A percentile compares a stretch with the other conserved stretches of the same genome.
Conservation (phyloP, 495 filamentous ascomycete genomes). For the Hyaloscypha variabilis region DNA sequence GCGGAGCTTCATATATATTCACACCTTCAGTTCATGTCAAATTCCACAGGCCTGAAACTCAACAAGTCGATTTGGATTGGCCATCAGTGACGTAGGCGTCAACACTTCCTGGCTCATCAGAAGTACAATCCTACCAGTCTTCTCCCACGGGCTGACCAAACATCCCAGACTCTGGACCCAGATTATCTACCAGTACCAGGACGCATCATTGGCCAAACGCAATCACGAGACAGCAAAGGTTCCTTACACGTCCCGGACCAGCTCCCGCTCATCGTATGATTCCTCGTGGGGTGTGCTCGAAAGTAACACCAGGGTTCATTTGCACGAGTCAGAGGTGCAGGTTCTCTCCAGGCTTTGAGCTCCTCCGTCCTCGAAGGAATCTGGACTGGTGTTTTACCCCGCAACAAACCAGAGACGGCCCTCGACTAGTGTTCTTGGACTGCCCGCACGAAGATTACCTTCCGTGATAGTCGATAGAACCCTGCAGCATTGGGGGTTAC, state of each 20-base stretch:
- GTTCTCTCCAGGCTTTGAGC: background rate
- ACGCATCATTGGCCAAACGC: constrained; percentile 10
- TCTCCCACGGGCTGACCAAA: background rate
- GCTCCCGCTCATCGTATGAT: constrained; percentile 6
- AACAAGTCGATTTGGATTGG: background rate
- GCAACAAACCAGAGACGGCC: constrained; percentile 13
- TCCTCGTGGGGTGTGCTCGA: constrained; percentile 1
- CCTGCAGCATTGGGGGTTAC: background rate
- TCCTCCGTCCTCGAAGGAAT: background rate
- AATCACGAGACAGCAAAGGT: constrained; percentile 17
- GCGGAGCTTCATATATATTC: background rate
- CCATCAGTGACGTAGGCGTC: constrained; percentile 8
- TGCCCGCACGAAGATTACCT: too few species aligned
- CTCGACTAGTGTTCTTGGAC: constrained; percentile 13
- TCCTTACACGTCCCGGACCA: background rate
- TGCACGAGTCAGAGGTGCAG: constrained; percentile 19
- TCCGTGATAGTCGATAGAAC: background rate
- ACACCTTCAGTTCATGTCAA: background rate
- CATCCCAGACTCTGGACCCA: background rate
- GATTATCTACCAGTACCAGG: background rate
- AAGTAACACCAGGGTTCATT: background rate
- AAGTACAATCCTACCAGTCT: background rate
- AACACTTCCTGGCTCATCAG: background rate
- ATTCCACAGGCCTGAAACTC: background rate
- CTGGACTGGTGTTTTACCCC: constrained; percentile 17